phyloP scores from a whole-genome alignment of 2,329 filamentous ascomycete genomes.

The Dothideomycetes sp. region DNA sequence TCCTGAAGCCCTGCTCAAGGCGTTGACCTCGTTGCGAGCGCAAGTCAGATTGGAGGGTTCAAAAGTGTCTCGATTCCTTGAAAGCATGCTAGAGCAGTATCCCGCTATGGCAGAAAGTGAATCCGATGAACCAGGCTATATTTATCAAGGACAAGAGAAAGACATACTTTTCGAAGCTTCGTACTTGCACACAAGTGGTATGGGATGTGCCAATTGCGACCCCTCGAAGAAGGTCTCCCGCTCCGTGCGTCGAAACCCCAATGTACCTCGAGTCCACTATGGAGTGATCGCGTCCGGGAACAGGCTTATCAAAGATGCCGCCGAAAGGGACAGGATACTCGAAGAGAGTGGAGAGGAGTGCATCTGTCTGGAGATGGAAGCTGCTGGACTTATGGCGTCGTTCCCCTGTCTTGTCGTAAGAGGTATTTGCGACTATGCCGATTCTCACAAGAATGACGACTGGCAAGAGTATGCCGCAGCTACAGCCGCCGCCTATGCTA shows the following conservation, averaged over 20 bases:
- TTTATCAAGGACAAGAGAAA: background rate
- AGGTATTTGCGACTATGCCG: slow-evolving; percentile 21
- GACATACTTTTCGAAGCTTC: background rate
- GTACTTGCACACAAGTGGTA: slow-evolving; percentile 14
- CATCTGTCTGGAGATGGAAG: slow-evolving; percentile 22
- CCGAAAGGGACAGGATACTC: slow-evolving; percentile 11
- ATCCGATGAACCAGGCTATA: background rate
- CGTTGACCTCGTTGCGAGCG: background rate
- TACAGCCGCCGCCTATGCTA: slow-evolving; percentile 20
- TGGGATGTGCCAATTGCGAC: background rate
- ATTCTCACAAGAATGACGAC: slow-evolving; percentile 20
- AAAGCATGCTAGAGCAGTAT: background rate
- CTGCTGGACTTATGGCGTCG: slow-evolving; percentile 16
- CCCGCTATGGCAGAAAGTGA: background rate
- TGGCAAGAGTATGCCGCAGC: slow-evolving; percentile 25
- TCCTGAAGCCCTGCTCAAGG: background rate
- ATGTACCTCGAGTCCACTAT: slow-evolving; percentile 17
- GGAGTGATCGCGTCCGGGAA: slow-evolving; percentile 17
- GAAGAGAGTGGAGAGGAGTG: slow-evolving; percentile 13
- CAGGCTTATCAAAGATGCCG: slow-evolving; percentile 14
- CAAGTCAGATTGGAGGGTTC: slow-evolving; percentile 1
- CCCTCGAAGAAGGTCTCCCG: background rate
- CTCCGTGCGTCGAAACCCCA: background rate
- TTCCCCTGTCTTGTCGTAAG: slow-evolving; percentile 20
- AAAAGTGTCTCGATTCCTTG: too few species aligned